phyloP scores from a whole-genome alignment of 176 grass and related monocot species.

The Tillandsia fasciculata region DNA sequence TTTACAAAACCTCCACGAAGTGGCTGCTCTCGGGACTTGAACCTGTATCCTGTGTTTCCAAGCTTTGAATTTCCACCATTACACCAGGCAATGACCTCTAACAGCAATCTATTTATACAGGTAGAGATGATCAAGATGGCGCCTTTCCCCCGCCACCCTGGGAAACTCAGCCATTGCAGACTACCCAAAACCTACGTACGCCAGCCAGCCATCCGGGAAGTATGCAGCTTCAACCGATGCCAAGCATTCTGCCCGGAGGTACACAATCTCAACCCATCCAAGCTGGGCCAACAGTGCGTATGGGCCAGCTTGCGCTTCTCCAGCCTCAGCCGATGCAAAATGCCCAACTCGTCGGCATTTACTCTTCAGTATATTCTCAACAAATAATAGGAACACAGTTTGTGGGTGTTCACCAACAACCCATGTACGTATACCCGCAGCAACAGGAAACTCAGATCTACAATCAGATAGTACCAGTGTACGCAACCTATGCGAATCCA shows the following conservation, averaged over 20 bases:
- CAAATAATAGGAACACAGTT: no score
- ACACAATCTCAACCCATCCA: slow-evolving; percentile 27
- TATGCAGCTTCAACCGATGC: slow-evolving; percentile 35
- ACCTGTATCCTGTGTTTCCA: no score
- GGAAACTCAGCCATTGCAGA: slow-evolving; percentile 37
- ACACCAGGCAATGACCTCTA: no score
- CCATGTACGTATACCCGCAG: no score
- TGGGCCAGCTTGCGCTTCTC: slow-evolving; percentile 30
- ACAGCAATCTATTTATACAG: background rate
- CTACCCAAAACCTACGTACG: slow-evolving; percentile 21
- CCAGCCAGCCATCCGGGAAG: slow-evolving; percentile 29
- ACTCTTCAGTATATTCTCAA: no score
- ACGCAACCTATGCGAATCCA: no score
- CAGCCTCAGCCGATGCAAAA: slow-evolving; percentile 27
- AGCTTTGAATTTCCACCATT: no score
- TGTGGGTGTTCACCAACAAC: no score
- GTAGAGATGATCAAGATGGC: slow-evolving; percentile 51
- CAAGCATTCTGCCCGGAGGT: slow-evolving; percentile 25
- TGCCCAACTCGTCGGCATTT: background rate
- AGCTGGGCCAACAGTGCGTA: slow-evolving; percentile 10
- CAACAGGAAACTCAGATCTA: no score
- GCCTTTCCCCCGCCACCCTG: slow-evolving; percentile 51
- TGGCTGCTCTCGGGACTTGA: no score
- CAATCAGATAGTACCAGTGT: no score
- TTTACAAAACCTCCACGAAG: no score